Percentiles rank a stretch among this genome's conserved stretches.
These are phyloP conservation scores for Anastatica hierochuntica DNA, from an alignment of 345 rosid species.

Conservation along the genomic window DNA sequence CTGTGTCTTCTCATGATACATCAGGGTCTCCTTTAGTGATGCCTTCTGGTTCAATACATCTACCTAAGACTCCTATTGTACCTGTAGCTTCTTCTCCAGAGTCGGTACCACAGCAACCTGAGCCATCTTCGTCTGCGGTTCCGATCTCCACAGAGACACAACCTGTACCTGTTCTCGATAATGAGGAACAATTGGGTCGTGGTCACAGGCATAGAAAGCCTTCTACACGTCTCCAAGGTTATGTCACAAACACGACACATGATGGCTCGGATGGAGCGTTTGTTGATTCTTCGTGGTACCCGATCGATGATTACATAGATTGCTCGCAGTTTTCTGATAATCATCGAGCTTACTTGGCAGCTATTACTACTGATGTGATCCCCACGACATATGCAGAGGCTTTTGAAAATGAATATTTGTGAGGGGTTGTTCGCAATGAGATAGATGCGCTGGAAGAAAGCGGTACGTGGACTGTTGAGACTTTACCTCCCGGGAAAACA, in stretches of 20 bases:
- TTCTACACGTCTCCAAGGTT: not conserved
- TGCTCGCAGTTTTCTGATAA: not conserved
- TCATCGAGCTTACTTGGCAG: not conserved
- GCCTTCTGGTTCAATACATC: no score
- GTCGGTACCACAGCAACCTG: no score
- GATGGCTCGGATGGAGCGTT: not conserved
- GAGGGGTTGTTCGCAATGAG: not conserved
- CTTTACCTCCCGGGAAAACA: not conserved
- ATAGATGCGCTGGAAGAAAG: not conserved
- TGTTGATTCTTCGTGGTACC: not conserved
- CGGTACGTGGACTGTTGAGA: not conserved
- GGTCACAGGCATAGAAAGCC: not conserved
- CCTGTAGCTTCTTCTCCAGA: no score
- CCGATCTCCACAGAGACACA: no score
- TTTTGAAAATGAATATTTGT: not conserved
- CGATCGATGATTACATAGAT: not conserved
- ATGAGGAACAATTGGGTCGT: not conserved
- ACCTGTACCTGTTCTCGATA: accelerated
- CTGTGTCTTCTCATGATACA: no score
- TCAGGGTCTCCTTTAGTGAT: no score
- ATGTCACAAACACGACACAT: not conserved
- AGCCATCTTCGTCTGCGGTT: no score
- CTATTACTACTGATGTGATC: not conserved
- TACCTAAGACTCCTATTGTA: no score
- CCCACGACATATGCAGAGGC: not conserved